Evolutionary conservation across 2,329 filamentous ascomycete genomes (phyloP).

Genomic region (Seiridium cupressi): DNA sequence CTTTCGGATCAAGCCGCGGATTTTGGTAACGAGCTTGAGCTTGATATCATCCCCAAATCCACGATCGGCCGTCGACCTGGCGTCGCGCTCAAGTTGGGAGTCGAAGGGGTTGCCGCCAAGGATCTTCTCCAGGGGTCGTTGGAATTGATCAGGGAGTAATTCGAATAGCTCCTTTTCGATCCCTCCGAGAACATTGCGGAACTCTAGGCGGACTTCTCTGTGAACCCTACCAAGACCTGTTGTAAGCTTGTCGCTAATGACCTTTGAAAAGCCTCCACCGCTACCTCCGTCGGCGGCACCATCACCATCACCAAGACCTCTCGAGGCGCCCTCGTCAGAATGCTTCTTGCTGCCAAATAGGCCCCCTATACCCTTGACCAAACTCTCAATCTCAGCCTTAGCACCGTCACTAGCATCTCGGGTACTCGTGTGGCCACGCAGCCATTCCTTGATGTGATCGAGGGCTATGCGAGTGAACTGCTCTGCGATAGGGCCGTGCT

Average conservation of each 20-base stretch:
- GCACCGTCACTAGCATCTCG: slow-evolving; percentile 41
- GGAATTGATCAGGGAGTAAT: slow-evolving; percentile 39
- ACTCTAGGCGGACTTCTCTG: slow-evolving; percentile 43
- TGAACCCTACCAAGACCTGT: slow-evolving; percentile 42
- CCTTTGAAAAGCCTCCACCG: slow-evolving; percentile 38
- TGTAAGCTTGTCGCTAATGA: slow-evolving; percentile 46
- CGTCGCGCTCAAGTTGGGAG: slow-evolving; percentile 37
- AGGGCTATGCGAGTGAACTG: slow-evolving; percentile 44
- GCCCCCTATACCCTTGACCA: slow-evolving; percentile 41
- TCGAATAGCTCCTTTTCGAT: slow-evolving; percentile 47
- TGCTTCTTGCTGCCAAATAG: slow-evolving; percentile 37
- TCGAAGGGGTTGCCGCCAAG: slow-evolving; percentile 46
- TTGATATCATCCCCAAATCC: slow-evolving; percentile 43
- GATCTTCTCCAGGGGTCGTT: slow-evolving; percentile 43
- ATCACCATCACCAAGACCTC: slow-evolving; percentile 27
- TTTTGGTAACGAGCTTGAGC: slow-evolving; percentile 40
- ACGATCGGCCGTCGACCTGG: slow-evolving; percentile 26
- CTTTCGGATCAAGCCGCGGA: slow-evolving; percentile 40
- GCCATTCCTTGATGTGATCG: slow-evolving; percentile 45
- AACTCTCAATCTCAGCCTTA: slow-evolving; percentile 41
- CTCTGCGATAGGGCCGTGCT: slow-evolving; percentile 42
- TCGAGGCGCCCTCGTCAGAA: slow-evolving; percentile 27
- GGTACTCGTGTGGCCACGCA: slow-evolving; percentile 39
- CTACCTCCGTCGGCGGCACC: slow-evolving; percentile 21
- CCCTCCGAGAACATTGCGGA: slow-evolving; percentile 39